Base-by-base conservation (phyloP, 2,329 filamentous ascomycete species). In the Albifimbria verrucaria region DNA sequence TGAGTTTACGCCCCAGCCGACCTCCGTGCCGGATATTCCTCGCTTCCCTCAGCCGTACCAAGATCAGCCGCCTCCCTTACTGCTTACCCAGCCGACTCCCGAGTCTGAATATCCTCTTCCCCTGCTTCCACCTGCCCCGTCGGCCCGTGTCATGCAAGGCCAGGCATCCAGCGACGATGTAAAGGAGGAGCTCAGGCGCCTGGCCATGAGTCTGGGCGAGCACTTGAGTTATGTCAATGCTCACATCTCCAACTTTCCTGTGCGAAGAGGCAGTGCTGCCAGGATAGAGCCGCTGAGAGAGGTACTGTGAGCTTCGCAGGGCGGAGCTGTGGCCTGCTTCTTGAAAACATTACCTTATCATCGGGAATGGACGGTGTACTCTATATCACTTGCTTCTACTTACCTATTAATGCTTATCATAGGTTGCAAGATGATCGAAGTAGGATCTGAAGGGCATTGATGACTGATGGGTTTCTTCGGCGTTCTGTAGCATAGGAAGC, bases 131-230 rank as follows among this genome's bases (percentile, higher is more conserved):
- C 68, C 68, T 2, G 75, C 77, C 10, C 81, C 81, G 2, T 75
- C 77, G 2, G 66, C 73, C 2, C 72, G 74, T 49, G 79, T 82
- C 41, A 77, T 85, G 72, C 80, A 83, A 61, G 79, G 79, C 2
- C 72, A 76, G 26, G 79, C 79, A 1, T 76, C 77, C 0, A 64
- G 72, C 4, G 75, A 77, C 22, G 80, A 82, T 47, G 77, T 81
- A 20, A 77, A 77, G 43, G 73, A 77, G 52, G 72, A 77, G 58
- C 70, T 84, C 56, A 73, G 79, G 9, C 72, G 75, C 18, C 68
- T 84, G 54, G 74, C 78, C 15, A 76, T 76, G 65, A 76, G 72
- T 52, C 66, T 80, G 3, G 68, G 73, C 6, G 77, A 79, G n/a
- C 77, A 80, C 51, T 65, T 80, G 4, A 72, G 68, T 11, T 59